Evolutionary conservation across 805 yeast species (phyloP), one percentile per base, ranked within the genome.

Genomic region (Yarrowia bubula): DNA sequence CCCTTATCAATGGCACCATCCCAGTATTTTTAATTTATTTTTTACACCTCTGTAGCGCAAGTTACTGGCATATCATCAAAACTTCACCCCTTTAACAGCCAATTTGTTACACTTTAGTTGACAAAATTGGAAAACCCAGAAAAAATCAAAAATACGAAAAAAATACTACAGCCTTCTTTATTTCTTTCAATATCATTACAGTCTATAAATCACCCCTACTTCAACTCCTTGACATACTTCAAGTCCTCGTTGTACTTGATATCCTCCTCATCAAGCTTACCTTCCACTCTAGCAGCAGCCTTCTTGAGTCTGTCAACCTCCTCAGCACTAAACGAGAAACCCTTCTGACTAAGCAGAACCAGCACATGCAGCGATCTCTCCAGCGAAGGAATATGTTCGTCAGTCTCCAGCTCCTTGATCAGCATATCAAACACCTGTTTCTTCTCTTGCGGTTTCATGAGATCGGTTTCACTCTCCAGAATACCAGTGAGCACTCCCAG

Each of bases 301-400:
- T 44, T n/a, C 48, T 65, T 58, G 42, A 46, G 66, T 32, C 41
- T 31, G 13, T 13, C 39, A 1, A 14, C 8, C 32, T 43, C 64
- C 32, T 33, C 62, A 17, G 32, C 58, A 10, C 66, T 41, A 43
- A 71, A 69, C n/a, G 50, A 38, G 47, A 67, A 70, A 8, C 69
- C 69, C 15, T 64, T 44, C 17, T 51, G 47, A 5, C 57, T 17
- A 31, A 71, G 66, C 14, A 65, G 35, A 3, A 66, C 60, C 13
- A 69, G 39, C 22, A 73, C 73, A 65, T 70, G 69, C 48, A 72
- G 71, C 38, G 75, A 72, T 67, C 70, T 70, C 69, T 75, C 78
- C 17, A 71, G 67, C 9, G 73, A 71, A 53, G 69, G 71, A 13
- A 70, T 71, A 57, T 70, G 68, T 41, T 73, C 71, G 10, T 67